Conservation (phyloP, 441 rosid genomes). For the Geranium incanum region DNA sequence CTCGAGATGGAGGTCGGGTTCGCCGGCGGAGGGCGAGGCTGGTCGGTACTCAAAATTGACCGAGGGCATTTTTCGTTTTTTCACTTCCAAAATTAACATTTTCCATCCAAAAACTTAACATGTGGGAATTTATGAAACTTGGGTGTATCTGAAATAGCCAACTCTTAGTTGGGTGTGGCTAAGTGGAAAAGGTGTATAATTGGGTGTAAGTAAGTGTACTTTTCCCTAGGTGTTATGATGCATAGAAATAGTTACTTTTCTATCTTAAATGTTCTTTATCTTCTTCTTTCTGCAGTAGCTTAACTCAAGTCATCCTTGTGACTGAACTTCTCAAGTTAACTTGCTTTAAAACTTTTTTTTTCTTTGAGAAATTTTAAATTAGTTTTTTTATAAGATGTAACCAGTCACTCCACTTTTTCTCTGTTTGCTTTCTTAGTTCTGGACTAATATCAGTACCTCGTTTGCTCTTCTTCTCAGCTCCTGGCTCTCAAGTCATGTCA, state of each 20-base stretch:
- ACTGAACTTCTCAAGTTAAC: background rate
- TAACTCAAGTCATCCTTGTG: background rate
- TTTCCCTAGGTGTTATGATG: background rate
- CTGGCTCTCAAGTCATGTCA: constrained; percentile 86
- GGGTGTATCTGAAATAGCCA: too few species aligned
- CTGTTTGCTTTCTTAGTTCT: constrained; percentile 1
- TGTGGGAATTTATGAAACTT: too few species aligned
- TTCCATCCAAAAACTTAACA: too few species aligned
- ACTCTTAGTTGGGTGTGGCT: too few species aligned
- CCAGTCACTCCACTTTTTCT: constrained; percentile 2
- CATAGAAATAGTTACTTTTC: background rate
- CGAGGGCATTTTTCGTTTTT: too few species aligned
- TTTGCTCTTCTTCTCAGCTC: constrained; percentile 44
- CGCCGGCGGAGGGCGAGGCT: too few species aligned
- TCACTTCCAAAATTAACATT: too few species aligned
- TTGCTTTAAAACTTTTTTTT: background rate
- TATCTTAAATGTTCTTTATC: background rate
- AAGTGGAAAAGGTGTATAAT: too few species aligned
- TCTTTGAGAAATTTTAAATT: background rate
- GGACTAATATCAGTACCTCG: background rate
- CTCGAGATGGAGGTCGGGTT: too few species aligned
- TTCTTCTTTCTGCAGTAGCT: too few species aligned
- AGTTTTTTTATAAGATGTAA: background rate
- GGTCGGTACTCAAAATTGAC: too few species aligned
- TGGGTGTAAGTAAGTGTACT: too few species aligned